Evolutionary conservation across 208 protist species (phyloP), one percentile per base, ranked within the genome.

Genomic region (Balamuthia mandrillaris): DNA sequence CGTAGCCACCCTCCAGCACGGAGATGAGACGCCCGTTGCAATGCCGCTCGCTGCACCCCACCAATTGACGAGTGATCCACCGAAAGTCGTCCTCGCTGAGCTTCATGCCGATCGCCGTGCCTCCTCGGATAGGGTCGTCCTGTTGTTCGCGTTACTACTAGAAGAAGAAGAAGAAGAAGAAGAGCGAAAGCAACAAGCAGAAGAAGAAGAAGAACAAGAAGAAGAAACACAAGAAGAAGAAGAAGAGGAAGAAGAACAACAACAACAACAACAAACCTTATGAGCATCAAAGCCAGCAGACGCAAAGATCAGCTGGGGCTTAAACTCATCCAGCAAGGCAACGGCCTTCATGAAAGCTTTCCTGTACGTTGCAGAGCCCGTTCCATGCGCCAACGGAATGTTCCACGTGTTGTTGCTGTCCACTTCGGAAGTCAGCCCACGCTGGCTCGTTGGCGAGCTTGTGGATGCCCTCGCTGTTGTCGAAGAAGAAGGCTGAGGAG

Each of bases 1-100:
- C 66, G 44, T 91, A 91, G 6, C 88, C 88, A 78, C 88, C 88
- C 14, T 91, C 88, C 1, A 91, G 60, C 0, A 91, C 88, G 9
- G 78, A 86, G 14, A 91, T 68, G 5, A 91, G 41, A 37, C 66
- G 45, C 33, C 88, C 88, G 27, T 79, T 44, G 21, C 60, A 70
- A 41, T 86, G 81, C 29, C 81, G 60, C 35, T 75, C 63, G 12
- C 81, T 81, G 0, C 88, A 47, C 2, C 37, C 81, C 35, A 87
- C 66, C 16, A 91, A 58, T 39, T 37, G 68, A 83, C 60, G 29
- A 24, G 60, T 65, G 42, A 83, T 83, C 42, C 58, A 29, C 16
- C 58, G 68, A n/a, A 29, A 78, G 45, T 78, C 68, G 0, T 18
- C 1, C 7, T 47, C 68, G 44, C 29, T 37, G 12, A 78, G 68